A percentile compares a stretch with the other conserved stretches of the same genome.
Conservation (phyloP, 352 stramenopile genomes). For the Globisporangium takayamanum region DNA sequence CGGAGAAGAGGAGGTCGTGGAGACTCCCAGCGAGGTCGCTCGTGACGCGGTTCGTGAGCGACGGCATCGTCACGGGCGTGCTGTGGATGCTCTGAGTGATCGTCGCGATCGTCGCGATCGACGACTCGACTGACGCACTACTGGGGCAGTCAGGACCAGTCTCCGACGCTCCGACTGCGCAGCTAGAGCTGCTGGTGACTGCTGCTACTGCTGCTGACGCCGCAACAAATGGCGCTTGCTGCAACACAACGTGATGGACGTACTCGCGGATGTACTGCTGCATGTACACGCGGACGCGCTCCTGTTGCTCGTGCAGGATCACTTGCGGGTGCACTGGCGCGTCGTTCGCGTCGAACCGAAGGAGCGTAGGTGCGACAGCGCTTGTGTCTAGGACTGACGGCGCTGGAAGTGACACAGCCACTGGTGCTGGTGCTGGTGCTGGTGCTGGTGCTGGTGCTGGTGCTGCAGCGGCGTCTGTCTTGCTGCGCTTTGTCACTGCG, state of each 20-base stretch:
- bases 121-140: background rate
- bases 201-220: constrained; percentile 2
- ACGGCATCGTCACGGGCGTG: constrained; percentile 49
- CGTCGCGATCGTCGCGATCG: constrained; percentile 9
- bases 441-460: background rate
- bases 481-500: constrained; percentile 18
- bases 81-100: constrained; percentile 35
- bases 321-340: constrained; percentile 42
- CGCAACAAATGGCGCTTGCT: constrained; percentile 19
- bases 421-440: background rate
- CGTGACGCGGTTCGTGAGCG: constrained; percentile 30
- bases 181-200: constrained; percentile 2
- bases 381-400: background rate
- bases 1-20: constrained; percentile 55
- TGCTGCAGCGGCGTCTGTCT: constrained; percentile 1
- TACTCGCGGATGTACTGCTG: constrained; percentile 60
- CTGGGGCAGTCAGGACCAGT: background rate
- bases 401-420: background rate
- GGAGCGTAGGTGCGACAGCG: constrained; percentile 12
- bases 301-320: constrained; percentile 41
- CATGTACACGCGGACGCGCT: constrained; percentile 47
- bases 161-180: background rate
- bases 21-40: constrained; percentile 41
- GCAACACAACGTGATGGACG: constrained; percentile 35
- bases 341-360: constrained; percentile 36